Evolutionary conservation across 1,139 yeast genomes (phyloP).

Genomic region (Diutina ranongensis): DNA sequence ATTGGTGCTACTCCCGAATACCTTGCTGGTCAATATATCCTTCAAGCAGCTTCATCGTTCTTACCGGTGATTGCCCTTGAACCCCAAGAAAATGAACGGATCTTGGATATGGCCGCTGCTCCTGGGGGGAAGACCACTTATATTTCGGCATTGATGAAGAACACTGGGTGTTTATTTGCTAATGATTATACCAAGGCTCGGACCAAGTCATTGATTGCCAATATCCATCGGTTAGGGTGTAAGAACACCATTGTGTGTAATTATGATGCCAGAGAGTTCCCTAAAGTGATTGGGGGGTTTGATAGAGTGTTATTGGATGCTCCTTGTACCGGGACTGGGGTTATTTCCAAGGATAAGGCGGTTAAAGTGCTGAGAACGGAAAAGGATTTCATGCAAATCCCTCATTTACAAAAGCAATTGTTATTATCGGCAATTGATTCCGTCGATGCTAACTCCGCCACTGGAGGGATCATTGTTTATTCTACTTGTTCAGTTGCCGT

Average conservation of each 20-base stretch:
- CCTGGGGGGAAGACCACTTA: constrained; percentile 99
- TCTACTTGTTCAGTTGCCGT: constrained; percentile 98
- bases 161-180: constrained; percentile 95
- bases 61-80: constrained; percentile 95
- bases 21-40: constrained; percentile 91
- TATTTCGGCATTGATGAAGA: constrained; percentile 92
- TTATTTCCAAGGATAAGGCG: constrained; percentile 92
- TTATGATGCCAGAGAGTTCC: constrained; percentile 97
- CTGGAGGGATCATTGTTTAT: constrained; percentile 92
- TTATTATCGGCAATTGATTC: constrained; percentile 93
- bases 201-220: constrained; percentile 92
- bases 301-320: constrained; percentile 94
- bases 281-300: constrained; percentile 96
- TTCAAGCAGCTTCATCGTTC: constrained; percentile 97
- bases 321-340: constrained; percentile 99
- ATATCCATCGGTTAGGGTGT: constrained; percentile 94
- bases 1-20: constrained; percentile 99
- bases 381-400: constrained; percentile 92
- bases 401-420: constrained; percentile 91
- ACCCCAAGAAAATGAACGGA: constrained; percentile 91
- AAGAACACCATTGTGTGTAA: constrained; percentile 94
- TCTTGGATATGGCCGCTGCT: constrained; percentile 98
- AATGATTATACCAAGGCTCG: constrained; percentile 95
- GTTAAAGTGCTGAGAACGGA: constrained; percentile 92
- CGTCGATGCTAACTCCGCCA: constrained; percentile 81